Conservation (phyloP, 257 asterid species). For the Solanum paucissectum region DNA sequence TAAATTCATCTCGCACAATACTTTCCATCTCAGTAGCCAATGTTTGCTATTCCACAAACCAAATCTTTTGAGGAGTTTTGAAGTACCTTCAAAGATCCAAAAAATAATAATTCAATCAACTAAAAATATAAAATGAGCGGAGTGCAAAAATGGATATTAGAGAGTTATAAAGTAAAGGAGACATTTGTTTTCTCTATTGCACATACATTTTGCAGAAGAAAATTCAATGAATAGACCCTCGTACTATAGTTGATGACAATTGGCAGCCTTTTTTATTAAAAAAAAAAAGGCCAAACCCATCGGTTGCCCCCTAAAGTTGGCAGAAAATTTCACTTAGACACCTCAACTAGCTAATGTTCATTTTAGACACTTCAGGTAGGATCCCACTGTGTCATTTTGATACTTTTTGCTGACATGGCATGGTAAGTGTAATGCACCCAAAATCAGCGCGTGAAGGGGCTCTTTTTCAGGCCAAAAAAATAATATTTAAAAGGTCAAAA, state of each 20-base stretch:
- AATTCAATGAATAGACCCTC: background rate
- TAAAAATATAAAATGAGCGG: background rate
- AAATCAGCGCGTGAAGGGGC: too few species aligned
- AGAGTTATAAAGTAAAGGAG: background rate
- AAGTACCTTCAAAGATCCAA: background rate
- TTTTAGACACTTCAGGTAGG: too few species aligned
- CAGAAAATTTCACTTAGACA: too few species aligned
- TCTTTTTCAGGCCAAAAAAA: too few species aligned
- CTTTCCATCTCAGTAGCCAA: background rate
- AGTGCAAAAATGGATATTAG: background rate
- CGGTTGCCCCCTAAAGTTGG: too few species aligned
- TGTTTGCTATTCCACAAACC: background rate
- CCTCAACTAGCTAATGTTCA: too few species aligned
- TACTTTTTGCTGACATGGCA: too few species aligned
- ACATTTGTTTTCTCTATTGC: background rate
- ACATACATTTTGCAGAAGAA: background rate
- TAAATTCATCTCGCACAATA: background rate
- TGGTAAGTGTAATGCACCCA: too few species aligned
- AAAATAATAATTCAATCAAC: background rate
- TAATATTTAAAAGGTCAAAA: too few species aligned
- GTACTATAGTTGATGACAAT: background rate
- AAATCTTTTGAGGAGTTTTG: background rate
- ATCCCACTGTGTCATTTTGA: too few species aligned
- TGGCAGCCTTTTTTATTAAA: too few species aligned
- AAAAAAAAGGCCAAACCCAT: too few species aligned